Conservation (phyloP, 2,329 filamentous ascomycete genomes). For the Annulohypoxylon truncatum region DNA sequence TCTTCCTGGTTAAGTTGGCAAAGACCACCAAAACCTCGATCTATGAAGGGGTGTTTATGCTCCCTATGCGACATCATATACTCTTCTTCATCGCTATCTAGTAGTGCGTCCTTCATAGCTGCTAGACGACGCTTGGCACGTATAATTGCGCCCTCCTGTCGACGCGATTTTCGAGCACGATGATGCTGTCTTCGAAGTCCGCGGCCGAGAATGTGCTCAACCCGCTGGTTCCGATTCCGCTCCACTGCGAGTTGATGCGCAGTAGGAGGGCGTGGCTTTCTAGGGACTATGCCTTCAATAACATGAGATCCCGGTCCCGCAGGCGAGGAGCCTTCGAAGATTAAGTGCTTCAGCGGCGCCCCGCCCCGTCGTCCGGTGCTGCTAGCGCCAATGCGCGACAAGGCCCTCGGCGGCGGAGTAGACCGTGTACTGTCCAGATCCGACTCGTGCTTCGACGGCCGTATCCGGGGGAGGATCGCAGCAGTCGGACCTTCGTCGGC, state of each 20-base stretch:
- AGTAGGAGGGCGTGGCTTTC: slow-evolving; percentile 79
- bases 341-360: slow-evolving; percentile 67
- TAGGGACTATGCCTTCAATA: slow-evolving; percentile 63
- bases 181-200: slow-evolving; percentile 75
- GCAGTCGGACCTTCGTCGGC: slow-evolving; percentile 65
- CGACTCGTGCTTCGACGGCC: slow-evolving; percentile 71
- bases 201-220: slow-evolving; percentile 85
- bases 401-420: slow-evolving; percentile 60
- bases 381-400: slow-evolving; percentile 52
- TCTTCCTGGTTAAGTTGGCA: slow-evolving; percentile 70
- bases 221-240: slow-evolving; percentile 79
- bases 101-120: slow-evolving; percentile 64
- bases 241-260: slow-evolving; percentile 86
- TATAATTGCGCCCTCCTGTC: slow-evolving; percentile 73
- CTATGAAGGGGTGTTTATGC: slow-evolving; percentile 59
- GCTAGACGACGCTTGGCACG: slow-evolving; percentile 74
- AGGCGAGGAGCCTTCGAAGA: slow-evolving; percentile 71
- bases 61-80: slow-evolving; percentile 49
- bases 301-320: slow-evolving; percentile 63
- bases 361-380: slow-evolving; percentile 57
- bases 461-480: slow-evolving; percentile 70
- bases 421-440: slow-evolving; percentile 65
- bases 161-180: slow-evolving; percentile 69
- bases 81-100: slow-evolving; percentile 72
- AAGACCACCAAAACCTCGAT: slow-evolving; percentile 72